Conservation (phyloP, 1,284 basidiomycete genomes). For the Cryptococcus sp. region DNA sequence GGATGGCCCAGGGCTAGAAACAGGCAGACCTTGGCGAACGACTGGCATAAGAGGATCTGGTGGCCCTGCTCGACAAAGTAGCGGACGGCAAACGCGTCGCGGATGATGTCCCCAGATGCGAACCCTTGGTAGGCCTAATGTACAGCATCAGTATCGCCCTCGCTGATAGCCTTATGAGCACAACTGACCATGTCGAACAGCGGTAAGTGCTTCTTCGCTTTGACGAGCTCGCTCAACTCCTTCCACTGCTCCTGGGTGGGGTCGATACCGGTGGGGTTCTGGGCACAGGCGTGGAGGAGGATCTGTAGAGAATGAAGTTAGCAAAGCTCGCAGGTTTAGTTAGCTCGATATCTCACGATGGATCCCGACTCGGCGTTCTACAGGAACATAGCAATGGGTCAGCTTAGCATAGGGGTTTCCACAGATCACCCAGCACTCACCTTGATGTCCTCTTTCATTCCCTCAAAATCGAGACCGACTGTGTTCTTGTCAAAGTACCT, state of each 20-base stretch:
- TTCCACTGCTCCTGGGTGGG: constrained; percentile 92
- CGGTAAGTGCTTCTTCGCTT: constrained; percentile 57
- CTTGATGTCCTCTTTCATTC: constrained; percentile 80
- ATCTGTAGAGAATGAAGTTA: constrained; percentile 30
- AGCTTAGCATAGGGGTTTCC: too few species aligned
- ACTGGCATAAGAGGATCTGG: constrained; percentile 82
- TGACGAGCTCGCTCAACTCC: constrained; percentile 80
- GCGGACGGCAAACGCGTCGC: constrained; percentile 93
- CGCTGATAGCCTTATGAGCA: not conserved
- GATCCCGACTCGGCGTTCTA: constrained; percentile 52
- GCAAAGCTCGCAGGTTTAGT: not conserved
- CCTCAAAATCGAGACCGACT: constrained; percentile 87
- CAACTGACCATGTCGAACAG: constrained; percentile 59
- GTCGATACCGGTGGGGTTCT: constrained; percentile 98
- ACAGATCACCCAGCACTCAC: constrained; percentile 49
- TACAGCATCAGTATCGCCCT: constrained; percentile 49
- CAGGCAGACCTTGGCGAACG: constrained; percentile 75
- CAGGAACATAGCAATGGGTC: not conserved
- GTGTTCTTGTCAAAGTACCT: constrained; percentile 90
- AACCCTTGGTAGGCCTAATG: constrained; percentile 94
- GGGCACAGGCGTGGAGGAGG: constrained; percentile 60
- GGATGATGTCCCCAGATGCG: constrained; percentile 80
- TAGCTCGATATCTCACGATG: constrained; percentile 33
- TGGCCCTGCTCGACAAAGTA: constrained; percentile 89
- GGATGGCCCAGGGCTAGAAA: not conserved